Conservation (phyloP, 2,329 filamentous ascomycete genomes). For the Aspergillus candidus region DNA sequence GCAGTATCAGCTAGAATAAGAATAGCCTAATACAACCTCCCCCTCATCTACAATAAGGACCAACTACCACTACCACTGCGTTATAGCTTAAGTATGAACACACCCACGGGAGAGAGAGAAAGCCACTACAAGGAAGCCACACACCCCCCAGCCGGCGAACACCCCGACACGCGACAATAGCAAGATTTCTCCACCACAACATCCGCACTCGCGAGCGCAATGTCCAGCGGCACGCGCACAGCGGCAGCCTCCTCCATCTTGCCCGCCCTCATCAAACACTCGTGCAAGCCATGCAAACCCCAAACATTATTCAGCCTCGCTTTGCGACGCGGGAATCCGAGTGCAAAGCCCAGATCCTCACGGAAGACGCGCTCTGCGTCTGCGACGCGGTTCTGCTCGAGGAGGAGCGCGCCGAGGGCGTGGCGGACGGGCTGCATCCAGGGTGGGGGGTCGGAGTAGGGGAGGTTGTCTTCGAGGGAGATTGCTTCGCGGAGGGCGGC, state of each 20-base stretch:
- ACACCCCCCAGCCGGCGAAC: no score
- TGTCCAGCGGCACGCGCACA: constrained; percentile 44
- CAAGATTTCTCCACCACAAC: constrained; percentile 53
- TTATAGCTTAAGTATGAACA: no score
- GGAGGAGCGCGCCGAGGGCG: constrained; percentile 60
- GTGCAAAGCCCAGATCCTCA: constrained; percentile 55
- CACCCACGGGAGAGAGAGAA: no score
- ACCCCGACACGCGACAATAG: constrained; percentile 38
- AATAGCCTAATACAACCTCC: no score
- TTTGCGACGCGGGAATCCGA: constrained; percentile 54
- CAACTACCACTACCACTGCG: no score
- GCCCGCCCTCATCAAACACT: constrained; percentile 56
- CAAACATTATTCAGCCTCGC: constrained; percentile 68
- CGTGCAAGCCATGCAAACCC: constrained; percentile 65
- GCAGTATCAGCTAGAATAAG: no score
- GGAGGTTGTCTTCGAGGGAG: constrained; percentile 54
- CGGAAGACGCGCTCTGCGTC: constrained; percentile 53
- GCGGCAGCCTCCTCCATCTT: constrained; percentile 41
- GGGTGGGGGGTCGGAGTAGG: constrained; percentile 67
- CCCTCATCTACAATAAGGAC: no score
- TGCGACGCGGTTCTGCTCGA: constrained; percentile 56
- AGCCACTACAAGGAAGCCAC: no score
- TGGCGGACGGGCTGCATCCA: constrained; percentile 72
- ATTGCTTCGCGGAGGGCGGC: constrained; percentile 52
- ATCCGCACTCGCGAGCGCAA: constrained; percentile 52